Percentiles rank a stretch among this genome's conserved stretches.
Conservation (phyloP, 441 rosid species). For the Pelargonium myrrhifolium region DNA sequence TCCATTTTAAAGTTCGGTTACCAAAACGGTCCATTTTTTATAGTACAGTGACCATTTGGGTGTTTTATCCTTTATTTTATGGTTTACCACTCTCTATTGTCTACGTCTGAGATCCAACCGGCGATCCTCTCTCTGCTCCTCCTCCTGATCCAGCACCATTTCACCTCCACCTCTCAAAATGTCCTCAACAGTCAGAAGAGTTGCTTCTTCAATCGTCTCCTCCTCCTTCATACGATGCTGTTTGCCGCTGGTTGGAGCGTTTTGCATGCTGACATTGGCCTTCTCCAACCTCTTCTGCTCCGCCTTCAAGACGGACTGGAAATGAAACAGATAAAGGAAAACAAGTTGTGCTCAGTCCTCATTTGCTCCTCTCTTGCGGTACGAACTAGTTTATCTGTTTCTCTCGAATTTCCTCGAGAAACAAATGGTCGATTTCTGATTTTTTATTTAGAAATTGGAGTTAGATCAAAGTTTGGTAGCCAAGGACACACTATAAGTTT, state of each 20-base stretch:
- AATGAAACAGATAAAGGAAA: too few species aligned
- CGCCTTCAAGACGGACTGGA: slow-evolving; percentile 43
- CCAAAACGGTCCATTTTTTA: too few species aligned
- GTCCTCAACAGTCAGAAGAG: background rate
- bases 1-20: too few species aligned
- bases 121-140: too few species aligned
- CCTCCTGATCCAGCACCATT: slow-evolving; percentile 22
- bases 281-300: slow-evolving; percentile 37
- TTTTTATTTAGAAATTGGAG: background rate
- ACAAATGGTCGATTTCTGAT: background rate
- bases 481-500: slow-evolving; percentile 21
- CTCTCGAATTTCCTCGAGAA: background rate
- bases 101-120: too few species aligned
- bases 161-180: background rate
- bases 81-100: too few species aligned
- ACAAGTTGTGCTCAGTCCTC: slow-evolving; percentile 45
- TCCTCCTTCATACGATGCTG: slow-evolving; percentile 53
- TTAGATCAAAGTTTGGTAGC: slow-evolving; percentile 46
- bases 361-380: slow-evolving; percentile 43
- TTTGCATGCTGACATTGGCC: slow-evolving; percentile 61
- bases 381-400: background rate
- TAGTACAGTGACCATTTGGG: too few species aligned
- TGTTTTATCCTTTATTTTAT: too few species aligned
- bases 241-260: slow-evolving; percentile 60
- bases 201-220: slow-evolving; percentile 24